These are phyloP conservation scores for Punica granatum DNA, from an alignment of 345 rosid genomes.

Conservation along the genomic window DNA sequence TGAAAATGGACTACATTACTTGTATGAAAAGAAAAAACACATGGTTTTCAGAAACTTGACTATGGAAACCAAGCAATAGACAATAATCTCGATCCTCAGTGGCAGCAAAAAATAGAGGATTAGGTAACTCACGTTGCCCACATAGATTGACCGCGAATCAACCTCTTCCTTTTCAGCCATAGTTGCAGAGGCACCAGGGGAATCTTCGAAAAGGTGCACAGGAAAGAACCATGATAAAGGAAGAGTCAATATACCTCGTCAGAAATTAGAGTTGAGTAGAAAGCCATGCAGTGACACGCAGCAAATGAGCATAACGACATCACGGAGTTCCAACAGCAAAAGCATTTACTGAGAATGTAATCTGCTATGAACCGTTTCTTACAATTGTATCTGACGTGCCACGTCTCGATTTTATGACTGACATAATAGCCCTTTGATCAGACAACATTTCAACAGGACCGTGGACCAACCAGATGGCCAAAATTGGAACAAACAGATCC, in stretches of 20 bases:
- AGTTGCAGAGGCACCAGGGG: constrained; percentile 56
- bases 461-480: background rate
- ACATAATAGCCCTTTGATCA: too few relatives aligned
- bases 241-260: background rate
- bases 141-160: constrained; percentile 89
- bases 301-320: background rate
- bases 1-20: background rate
- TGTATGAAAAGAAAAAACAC: background rate
- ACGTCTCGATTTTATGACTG: too few relatives aligned
- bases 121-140: constrained; percentile 85
- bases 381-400: too few relatives aligned
- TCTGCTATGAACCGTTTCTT: background rate
- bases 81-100: background rate
- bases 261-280: background rate
- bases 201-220: constrained; percentile 33
- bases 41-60: background rate
- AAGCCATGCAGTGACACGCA: too few relatives aligned
- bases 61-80: background rate
- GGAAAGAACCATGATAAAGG: constrained; percentile 9
- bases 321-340: background rate
- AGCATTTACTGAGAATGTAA: background rate
- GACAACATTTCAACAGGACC: background rate
- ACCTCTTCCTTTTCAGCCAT: constrained; percentile 97
- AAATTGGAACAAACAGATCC: background rate
- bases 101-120: background rate